Conservation (phyloP, 2,329 filamentous ascomycete genomes). For the Aspergillus nomiae region DNA sequence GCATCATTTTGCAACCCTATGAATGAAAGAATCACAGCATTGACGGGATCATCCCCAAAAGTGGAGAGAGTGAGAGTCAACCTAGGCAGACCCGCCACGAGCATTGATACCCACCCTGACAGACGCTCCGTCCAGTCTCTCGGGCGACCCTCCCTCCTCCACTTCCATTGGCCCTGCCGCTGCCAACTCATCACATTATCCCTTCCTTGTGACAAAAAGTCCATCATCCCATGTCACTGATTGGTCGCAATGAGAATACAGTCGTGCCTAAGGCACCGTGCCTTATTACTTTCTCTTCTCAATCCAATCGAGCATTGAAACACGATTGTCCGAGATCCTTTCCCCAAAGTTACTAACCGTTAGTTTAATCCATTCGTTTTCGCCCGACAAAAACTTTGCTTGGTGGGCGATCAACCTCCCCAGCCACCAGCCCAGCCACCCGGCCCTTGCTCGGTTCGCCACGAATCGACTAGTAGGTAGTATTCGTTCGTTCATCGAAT, state of each 20-base stretch:
- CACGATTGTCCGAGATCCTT: neutral
- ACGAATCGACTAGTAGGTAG: too few relatives aligned
- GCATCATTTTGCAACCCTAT: constrained; percentile 2
- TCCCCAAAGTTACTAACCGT: neutral
- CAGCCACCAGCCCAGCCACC: constrained; percentile 13
- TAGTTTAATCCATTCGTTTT: neutral
- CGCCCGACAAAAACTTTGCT: neutral
- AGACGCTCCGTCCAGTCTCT: neutral
- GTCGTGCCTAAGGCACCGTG: neutral
- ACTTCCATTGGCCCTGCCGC: constrained; percentile 13
- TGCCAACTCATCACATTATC: constrained; percentile 25
- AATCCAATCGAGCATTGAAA: neutral
- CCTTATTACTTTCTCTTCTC: neutral
- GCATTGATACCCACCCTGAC: neutral
- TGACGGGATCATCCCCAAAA: neutral
- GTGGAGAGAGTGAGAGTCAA: neutral
- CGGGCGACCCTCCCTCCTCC: constrained; percentile 11
- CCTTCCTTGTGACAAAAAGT: constrained; percentile 6
- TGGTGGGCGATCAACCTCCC: neutral
- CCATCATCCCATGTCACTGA: neutral
- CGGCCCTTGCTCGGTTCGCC: neutral
- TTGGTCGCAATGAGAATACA: neutral
- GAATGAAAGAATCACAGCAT: neutral
- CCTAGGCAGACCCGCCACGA: constrained; percentile 4
- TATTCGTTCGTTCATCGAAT: neutral